Percentiles rank a stretch among this genome's conserved stretches.
Evolutionary conservation across 768 basidiomycete genomes (phyloP).

Genomic region (Chalciporus sphaerocephalus): DNA sequence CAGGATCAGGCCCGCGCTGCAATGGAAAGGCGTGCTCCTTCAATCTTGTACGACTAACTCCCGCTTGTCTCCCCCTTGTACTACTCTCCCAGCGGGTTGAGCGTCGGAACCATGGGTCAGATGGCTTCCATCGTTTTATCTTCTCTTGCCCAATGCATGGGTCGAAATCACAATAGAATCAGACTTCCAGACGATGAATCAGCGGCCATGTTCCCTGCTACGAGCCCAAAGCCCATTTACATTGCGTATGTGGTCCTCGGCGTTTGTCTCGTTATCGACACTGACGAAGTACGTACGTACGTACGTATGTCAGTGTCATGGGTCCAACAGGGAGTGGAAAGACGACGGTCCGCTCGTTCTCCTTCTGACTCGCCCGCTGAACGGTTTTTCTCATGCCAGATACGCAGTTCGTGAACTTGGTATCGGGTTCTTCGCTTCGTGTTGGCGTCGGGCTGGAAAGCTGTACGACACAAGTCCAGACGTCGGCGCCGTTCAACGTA

Average conservation of each 20-base stretch:
- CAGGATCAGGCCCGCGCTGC: neutral
- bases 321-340: conserved; percentile 31
- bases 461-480: conserved; percentile 31
- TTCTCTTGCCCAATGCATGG: neutral
- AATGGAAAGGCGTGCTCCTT: neutral
- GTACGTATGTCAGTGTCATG: conserved; percentile 25
- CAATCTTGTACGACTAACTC: neutral
- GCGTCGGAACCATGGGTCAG: conserved; percentile 28
- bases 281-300: neutral
- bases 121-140: conserved; percentile 6
- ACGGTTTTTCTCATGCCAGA: neutral
- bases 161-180: conserved; percentile 7
- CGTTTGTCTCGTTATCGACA: neutral
- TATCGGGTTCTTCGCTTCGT: conserved; percentile 25
- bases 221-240: conserved; percentile 18
- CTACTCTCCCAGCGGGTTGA: conserved; percentile 8
- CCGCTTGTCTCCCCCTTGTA: conserved; percentile 1
- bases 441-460: conserved; percentile 34
- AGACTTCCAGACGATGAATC: conserved; percentile 14
- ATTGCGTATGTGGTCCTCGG: conserved; percentile 23
- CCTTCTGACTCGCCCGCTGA: neutral
- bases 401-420: conserved; percentile 34
- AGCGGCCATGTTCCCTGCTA: neutral
- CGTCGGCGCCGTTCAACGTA: conserved; percentile 21
- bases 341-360: conserved; percentile 22